A percentile compares a stretch with the other conserved stretches of the same genome.
Evolutionary conservation across 1,284 basidiomycete genomes (phyloP).

Genomic region (Puccinia coronata): DNA sequence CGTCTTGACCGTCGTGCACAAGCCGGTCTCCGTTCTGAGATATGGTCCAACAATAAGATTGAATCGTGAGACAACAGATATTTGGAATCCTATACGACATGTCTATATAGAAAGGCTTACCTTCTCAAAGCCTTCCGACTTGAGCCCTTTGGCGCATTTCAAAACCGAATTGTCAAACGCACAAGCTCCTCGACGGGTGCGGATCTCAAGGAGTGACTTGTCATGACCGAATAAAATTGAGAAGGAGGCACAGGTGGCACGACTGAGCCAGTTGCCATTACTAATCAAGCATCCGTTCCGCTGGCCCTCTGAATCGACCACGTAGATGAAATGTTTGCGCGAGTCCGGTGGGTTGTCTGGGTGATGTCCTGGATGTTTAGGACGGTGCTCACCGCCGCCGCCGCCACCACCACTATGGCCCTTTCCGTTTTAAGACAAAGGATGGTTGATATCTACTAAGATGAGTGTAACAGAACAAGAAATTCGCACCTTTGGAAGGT

Average conservation of each 20-base stretch:
- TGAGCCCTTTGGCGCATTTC: slow-evolving; percentile 21
- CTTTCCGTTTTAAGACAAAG: not conserved
- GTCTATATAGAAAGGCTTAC: not conserved
- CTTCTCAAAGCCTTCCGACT: slow-evolving; percentile 21
- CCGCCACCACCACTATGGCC: slow-evolving; percentile 21
- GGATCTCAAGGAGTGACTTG: slow-evolving; percentile 7
- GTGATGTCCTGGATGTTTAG: slow-evolving; percentile 26
- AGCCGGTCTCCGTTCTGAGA: slow-evolving; percentile 21
- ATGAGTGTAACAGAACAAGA: not conserved
- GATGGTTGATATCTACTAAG: not conserved
- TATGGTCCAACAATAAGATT: not conserved
- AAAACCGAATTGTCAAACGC: slow-evolving; percentile 14
- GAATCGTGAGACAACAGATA: not conserved
- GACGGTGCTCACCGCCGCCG: slow-evolving; percentile 21
- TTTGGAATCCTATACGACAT: not conserved
- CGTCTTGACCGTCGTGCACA: slow-evolving; percentile 34
- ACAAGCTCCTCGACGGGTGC: slow-evolving; percentile 33
- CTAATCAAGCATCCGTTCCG: slow-evolving; percentile 44
- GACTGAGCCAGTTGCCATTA: slow-evolving; percentile 39
- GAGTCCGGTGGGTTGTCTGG: slow-evolving; percentile 1
- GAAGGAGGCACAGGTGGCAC: slow-evolving; percentile 42
- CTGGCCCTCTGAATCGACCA: slow-evolving; percentile 21
- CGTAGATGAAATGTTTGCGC: slow-evolving; percentile 38
- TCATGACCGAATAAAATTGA: not conserved
- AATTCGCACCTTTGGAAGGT: slow-evolving; percentile 33